Evolutionary conservation across 352 stramenopile species (phyloP), one percentile per base, ranked within the genome.

Genomic region (Blastocystis sp.): DNA sequence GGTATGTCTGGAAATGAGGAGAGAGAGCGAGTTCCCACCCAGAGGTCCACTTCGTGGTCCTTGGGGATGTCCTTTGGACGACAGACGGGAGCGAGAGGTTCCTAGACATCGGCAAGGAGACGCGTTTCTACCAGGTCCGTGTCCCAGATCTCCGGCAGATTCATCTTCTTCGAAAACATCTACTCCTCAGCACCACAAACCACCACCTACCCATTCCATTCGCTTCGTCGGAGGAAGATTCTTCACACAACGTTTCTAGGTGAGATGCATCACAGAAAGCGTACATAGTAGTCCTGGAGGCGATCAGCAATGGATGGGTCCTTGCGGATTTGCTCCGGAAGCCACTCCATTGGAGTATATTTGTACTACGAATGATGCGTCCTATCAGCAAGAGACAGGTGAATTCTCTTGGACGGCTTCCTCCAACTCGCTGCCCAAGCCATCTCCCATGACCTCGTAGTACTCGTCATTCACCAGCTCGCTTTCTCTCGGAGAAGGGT

Each of bases 91-190:
- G 64, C 64, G 21, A 76, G 27, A 21, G 64, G 64, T 1, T 21
- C 32, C 61, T 72, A 72, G 11, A 9, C 36, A 24, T 72, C 29
- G 42, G 18, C 14, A n/a, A 46, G 34, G 24, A 9, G 2, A 21
- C 11, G 14, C 14, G 27, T 21, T 51, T 27, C 24, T 46, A 76
- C 36, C 38, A 76, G 48, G 29, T 76, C 64, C 4, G 64, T 76
- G 27, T 76, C 38, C 64, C 64, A 76, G 48, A 76, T 76, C 64
- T 76, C 64, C 3, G 64, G 64, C 11, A 76, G 64, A 32, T 76
- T 76, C 64, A 76, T 76, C 64, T 76, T 76, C 42, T 76, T 76
- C 3, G 64, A 53, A 44, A 76, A 76, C 38, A 76, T 27, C 64
- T 76, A 76, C 38, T 18, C 21, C 1, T 76, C 42, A 76, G 0